Base-by-base conservation (phyloP, 768 basidiomycete genomes). In the Pisolithus tinctorius region DNA sequence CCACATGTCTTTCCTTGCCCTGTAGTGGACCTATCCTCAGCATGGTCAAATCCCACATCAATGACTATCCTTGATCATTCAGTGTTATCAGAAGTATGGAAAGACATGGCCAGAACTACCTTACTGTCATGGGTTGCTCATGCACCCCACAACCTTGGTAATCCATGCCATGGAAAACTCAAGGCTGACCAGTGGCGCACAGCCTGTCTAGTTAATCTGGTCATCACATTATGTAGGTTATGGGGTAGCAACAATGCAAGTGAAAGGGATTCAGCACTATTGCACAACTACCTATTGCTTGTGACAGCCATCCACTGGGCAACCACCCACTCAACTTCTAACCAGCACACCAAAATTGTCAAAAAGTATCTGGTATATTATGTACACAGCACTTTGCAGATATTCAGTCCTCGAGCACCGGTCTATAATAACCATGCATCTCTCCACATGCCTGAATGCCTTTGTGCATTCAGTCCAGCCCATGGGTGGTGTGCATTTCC, bases 371-470 rank as follows among this genome's bases (percentile, higher is more conserved):
- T n/a, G 11, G 41, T 27, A 36, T 52, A 14, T 11, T 10, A 7
- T 43, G 25, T 6, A 48, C 13, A 38, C 34, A 30, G 23, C 46
- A 9, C 20, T 23, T 34, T 20, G 6, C 23, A n/a, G 16, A 27
- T 29, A 38, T 23, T 48, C 38, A 13, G 40, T 9, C 20, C 13
- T 0, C 6, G 60, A 37, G 41, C 31, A 36, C 25, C 46, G 6
- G 17, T 49, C 4, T 20, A 13, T 20, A 71, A 73, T 40, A 73
- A 76, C 9, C 77, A 77, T 52, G 45, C 72, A 3, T 52, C 70
- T 0, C 55, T 78, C 16, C 75, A 77, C 55, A 54, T 74, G 20
- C 53, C 55, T 0, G 49, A 63, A 3, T 58, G 61, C 23, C 52
- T 77, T 1, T 47, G 50, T 1, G 13, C 49, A 1, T 60, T 67